These are phyloP conservation scores for Lipomyces sp. DNA, from an alignment of 805 yeast genomes.

Conservation along the genomic window DNA sequence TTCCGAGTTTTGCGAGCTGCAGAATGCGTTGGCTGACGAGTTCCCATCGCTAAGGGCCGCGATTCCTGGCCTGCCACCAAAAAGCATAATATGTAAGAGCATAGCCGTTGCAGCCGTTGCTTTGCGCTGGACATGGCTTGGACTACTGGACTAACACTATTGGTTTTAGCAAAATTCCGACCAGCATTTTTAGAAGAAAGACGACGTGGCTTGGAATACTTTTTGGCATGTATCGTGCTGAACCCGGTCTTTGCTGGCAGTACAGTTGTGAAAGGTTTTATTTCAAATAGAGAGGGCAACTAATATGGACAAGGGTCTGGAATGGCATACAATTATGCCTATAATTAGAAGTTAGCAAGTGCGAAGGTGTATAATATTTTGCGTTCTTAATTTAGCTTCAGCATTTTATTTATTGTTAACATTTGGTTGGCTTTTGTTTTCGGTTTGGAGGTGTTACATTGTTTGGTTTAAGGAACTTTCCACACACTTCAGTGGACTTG, in stretches of 20 bases:
- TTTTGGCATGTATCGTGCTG: constrained; percentile 51
- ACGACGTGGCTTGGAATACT: constrained; percentile 53
- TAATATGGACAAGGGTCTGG: not conserved
- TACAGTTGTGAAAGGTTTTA: constrained; percentile 46
- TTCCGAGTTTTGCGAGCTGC: constrained; percentile 62
- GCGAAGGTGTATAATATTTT: not conserved
- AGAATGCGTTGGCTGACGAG: constrained; percentile 47
- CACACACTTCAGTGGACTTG: not conserved
- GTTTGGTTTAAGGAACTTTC: not conserved
- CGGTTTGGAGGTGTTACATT: not conserved
- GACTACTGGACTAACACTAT: constrained; percentile 27
- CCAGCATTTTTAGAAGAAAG: constrained; percentile 48
- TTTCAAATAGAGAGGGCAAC: constrained; percentile 10
- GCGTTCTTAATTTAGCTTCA: not conserved
- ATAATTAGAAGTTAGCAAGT: not conserved
- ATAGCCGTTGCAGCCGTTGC: too few species aligned
- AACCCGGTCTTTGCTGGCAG: constrained; percentile 50
- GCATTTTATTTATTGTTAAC: not conserved
- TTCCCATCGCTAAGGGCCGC: constrained; percentile 49
- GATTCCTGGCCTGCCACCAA: constrained; percentile 56
- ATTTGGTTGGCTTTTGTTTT: not conserved
- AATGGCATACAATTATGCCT: not conserved
- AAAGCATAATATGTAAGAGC: constrained; percentile 43
- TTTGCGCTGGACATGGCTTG: constrained; percentile 32
- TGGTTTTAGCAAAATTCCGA: constrained; percentile 41